phyloP scores from a whole-genome alignment of 805 yeast genomes.

The Komagataella mondaviorum region DNA sequence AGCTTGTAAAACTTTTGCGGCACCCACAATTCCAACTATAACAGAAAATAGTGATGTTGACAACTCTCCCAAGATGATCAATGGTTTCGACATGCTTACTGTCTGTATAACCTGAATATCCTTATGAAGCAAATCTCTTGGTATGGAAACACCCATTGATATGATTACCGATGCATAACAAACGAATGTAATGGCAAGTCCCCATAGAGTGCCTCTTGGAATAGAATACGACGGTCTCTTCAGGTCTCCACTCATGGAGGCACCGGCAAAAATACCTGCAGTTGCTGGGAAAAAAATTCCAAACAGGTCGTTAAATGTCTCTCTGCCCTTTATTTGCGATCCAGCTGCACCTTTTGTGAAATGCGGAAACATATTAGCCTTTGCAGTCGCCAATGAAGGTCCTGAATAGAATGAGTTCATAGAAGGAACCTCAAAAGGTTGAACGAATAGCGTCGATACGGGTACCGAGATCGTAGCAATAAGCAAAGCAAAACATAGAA shows the following conservation, averaged over 20 bases:
- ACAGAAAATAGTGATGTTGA: slow-evolving; percentile 87
- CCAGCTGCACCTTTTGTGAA: slow-evolving; percentile 93
- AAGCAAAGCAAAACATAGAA: slow-evolving; percentile 53
- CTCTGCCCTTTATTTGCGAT: slow-evolving; percentile 44
- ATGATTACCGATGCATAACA: slow-evolving; percentile 73
- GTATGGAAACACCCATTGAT: slow-evolving; percentile 67
- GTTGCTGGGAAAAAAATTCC: slow-evolving; percentile 98
- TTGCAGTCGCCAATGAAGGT: slow-evolving; percentile 51
- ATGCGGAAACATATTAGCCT: slow-evolving; percentile 57
- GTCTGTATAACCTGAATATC: slow-evolving; percentile 85
- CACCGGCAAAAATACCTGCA: slow-evolving; percentile 97
- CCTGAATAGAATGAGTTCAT: slow-evolving; percentile 52
- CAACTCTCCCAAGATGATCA: slow-evolving; percentile 80
- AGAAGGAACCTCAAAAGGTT: slow-evolving; percentile 46
- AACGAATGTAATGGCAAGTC: slow-evolving; percentile 61
- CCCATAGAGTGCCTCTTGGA: slow-evolving; percentile 89
- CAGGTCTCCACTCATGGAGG: slow-evolving; percentile 95
- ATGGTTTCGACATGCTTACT: slow-evolving; percentile 49
- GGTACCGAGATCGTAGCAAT: slow-evolving; percentile 76
- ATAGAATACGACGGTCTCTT: slow-evolving; percentile 76
- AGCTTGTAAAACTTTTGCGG: slow-evolving; percentile 84
- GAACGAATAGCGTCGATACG: slow-evolving; percentile 50
- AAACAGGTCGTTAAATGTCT: slow-evolving; percentile 74
- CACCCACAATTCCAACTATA: slow-evolving; percentile 92
- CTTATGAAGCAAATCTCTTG: slow-evolving; percentile 59